Evolutionary conservation across 2,329 filamentous ascomycete genomes (phyloP).

Genomic region (Penicillium oxalicum): DNA sequence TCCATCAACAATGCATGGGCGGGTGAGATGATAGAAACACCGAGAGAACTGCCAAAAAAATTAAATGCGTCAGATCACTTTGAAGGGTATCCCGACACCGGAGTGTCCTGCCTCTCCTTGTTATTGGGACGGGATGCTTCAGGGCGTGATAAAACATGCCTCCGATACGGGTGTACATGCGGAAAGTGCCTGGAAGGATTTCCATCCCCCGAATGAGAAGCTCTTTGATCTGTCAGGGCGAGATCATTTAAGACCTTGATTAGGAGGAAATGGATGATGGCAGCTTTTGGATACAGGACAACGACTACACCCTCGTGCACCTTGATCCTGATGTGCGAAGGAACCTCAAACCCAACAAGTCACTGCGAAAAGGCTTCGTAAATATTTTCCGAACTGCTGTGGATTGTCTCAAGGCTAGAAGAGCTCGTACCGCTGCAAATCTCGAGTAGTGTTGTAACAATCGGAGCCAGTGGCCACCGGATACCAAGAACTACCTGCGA

Average conservation of each 20-base stretch:
- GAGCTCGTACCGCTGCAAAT: slow-evolving; percentile 20
- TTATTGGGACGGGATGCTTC: slow-evolving; percentile 3
- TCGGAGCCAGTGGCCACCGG: slow-evolving; percentile 24
- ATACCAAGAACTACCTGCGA: slow-evolving; percentile 27
- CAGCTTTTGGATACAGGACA: slow-evolving; percentile 12
- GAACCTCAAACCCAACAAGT: slow-evolving; percentile 32
- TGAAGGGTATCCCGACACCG: slow-evolving; percentile 22
- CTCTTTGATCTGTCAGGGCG: slow-evolving; percentile 25
- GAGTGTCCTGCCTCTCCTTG: slow-evolving; percentile 25
- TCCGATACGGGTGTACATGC: slow-evolving; percentile 37
- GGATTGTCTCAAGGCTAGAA: slow-evolving; percentile 15
- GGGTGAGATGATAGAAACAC: too few species aligned
- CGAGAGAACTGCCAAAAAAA: too few species aligned
- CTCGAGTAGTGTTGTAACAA: slow-evolving; percentile 16
- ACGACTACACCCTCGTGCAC: slow-evolving; percentile 16
- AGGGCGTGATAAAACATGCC: slow-evolving; percentile 15
- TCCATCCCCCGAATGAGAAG: slow-evolving; percentile 35
- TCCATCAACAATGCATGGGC: too few species aligned
- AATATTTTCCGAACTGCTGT: slow-evolving; percentile 30
- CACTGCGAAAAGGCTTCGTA: slow-evolving; percentile 29
- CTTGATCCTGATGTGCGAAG: slow-evolving; percentile 18
- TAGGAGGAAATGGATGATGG: slow-evolving; percentile 15
- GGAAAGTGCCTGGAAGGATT: slow-evolving; percentile 34
- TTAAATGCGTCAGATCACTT: slow-evolving; percentile 30
- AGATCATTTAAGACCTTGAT: slow-evolving; percentile 19